Evolutionary conservation across 805 yeast genomes (phyloP), one percentile per base, ranked within the genome.

Genomic region (Candida morakotiae): DNA sequence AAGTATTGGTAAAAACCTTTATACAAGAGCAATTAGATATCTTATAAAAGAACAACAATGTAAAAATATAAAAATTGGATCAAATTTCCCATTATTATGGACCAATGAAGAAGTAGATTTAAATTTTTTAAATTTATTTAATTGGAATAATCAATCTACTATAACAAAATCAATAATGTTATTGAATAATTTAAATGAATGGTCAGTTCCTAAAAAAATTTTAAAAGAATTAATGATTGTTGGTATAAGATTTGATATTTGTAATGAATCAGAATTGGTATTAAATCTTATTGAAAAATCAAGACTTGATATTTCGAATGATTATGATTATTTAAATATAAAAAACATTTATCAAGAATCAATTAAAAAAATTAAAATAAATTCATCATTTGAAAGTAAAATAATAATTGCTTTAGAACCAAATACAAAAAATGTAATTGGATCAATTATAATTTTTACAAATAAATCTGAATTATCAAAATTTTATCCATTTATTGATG

Each of bases 161-260:
- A 47, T 45, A 34, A 55, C 44, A 41, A 60, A 44, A 26, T 56
- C 61, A 38, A 52, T 72, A 3, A 60, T 77, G 69, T 46, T 64
- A 11, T 50, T 78, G 36, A 51, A 67, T 13, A 51, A 70, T 35
- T 47, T 76, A 19, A 52, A 55, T 4, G 52, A 57, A 21, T 77
- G 83, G 83, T 62, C 54, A 42, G 77, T 78, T 4, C 73, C 81
- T 2, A 67, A 71, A 40, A 74, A 74, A 45, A 66, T 77, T 5
- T 73, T 76, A 28, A 57, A 72, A 35, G 79, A 74, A 43, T 61
- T 78, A 43, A 75, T 72, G 60, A 72, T 75, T 39, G 75, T 75
- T 27, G 81, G 81, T 2, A 71, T 77, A 10, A 57, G 76, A 43
- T 77, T 78, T 53, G 80, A 75, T 46, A 63, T 77, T n/a, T 71